A percentile compares a stretch with the other conserved stretches of the same genome.
phyloP scores from a whole-genome alignment of 305 asterid genomes.

The Lippia alba region DNA sequence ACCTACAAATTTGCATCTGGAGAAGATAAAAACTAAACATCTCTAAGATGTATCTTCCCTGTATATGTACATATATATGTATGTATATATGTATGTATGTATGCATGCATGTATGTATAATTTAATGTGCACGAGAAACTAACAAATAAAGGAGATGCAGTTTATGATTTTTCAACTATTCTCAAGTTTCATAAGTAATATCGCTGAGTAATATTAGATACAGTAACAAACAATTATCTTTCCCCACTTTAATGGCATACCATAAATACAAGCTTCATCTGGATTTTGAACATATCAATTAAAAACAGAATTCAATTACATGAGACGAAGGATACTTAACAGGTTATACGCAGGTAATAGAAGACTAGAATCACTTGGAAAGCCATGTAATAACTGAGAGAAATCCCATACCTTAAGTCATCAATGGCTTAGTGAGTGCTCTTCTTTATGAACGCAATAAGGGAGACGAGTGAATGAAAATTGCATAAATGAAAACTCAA shows the following conservation, averaged over 20 bases:
- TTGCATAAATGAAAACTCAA: not conserved
- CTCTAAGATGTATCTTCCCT: slow-evolving; percentile 13
- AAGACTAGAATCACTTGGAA: too few relatives aligned
- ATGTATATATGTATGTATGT: slow-evolving; percentile 21
- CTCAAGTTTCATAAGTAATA: slow-evolving; percentile 17
- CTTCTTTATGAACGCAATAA: not conserved
- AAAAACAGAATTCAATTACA: not conserved
- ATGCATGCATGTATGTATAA: not conserved
- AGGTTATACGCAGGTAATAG: too few relatives aligned
- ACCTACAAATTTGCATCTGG: slow-evolving; percentile 48
- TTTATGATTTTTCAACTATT: slow-evolving; percentile 17
- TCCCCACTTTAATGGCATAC: not conserved
- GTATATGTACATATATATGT: slow-evolving; percentile 20
- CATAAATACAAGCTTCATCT: too few relatives aligned
- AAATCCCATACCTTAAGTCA: not conserved
- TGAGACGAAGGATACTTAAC: not conserved
- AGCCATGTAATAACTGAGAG: not conserved
- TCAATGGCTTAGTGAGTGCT: not conserved
- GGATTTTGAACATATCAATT: not conserved
- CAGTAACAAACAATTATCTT: not conserved
- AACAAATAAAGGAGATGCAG: slow-evolving; percentile 24
- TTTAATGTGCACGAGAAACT: slow-evolving; percentile 3
- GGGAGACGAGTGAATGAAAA: too few relatives aligned
- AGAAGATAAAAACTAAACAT: slow-evolving; percentile 35
- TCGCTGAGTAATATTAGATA: slow-evolving; percentile 1